Evolutionary conservation across 768 basidiomycete species (phyloP), one percentile per base, ranked within the genome.

Genomic region (Termitomyces sp.): DNA sequence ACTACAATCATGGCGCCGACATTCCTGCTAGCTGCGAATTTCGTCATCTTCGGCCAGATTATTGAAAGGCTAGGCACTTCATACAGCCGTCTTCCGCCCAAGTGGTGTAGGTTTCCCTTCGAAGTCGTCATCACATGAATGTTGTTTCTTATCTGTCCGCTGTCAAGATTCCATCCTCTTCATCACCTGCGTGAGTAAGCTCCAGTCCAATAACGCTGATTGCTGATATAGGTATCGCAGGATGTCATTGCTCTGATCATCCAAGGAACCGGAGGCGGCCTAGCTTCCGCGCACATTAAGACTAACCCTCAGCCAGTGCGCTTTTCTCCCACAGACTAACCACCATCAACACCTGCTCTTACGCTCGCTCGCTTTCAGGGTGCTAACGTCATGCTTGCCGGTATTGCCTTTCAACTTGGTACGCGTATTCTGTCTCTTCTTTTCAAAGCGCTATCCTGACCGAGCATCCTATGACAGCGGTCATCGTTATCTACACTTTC

Each of bases 251-350:
- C 87, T 11, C 77, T 91, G 32, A 71, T 84, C n/a, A 71, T 89
- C 2, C 89, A 91, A 73, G 88, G 82, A 33, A 71, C 80, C 18
- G 89, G 89, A 42, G 88, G 88, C 28, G 88, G 81, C 0, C 66
- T 78, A 0, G 76, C 81, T 4, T 68, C 70, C 1, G 79, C 73
- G 18, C 33, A 63, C 32, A 51, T 59, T 7, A 70, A 63, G 1
- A 66, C 63, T 16, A 55, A 66, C 11, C 63, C 68, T 60, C 46
- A 62, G 50, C 58, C 62, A 18, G 68, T 70, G 44, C 20, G 62
- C 42, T 56, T 33, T n/a, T 16, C 22, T 33, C 22, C 16, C 22
- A 32, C 35, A 7, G 6, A 33, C 11, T 12, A 24, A 5, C n/a
- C 15, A 1, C 9, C 7, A 35, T 13, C 1, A 18, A 18, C 4